Evolutionary conservation across 2,329 filamentous ascomycete species (phyloP).

Genomic region (Calycina herbarum): DNA sequence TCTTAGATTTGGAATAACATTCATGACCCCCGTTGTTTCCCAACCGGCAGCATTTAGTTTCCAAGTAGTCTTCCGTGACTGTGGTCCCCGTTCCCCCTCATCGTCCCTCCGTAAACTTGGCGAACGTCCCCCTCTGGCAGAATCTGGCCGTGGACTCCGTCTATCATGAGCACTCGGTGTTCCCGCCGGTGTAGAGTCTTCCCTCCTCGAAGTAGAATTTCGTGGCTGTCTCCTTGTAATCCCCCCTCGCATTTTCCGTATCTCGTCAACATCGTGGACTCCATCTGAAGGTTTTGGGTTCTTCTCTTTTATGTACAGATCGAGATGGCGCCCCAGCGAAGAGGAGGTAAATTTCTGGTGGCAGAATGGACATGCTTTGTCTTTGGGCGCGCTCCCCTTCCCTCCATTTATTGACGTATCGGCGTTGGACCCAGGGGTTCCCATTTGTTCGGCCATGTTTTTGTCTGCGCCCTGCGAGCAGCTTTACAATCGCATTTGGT

Average conservation of each 20-base stretch:
- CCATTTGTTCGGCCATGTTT: constrained; percentile 38
- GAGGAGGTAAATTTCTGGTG: constrained; percentile 89
- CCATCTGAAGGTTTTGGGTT: constrained; percentile 88
- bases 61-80: constrained; percentile 31
- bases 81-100: constrained; percentile 42
- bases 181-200: constrained; percentile 58
- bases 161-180: constrained; percentile 47
- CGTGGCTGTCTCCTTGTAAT: constrained; percentile 86
- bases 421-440: constrained; percentile 37
- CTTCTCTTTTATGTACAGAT: constrained; percentile 90
- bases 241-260: constrained; percentile 75
- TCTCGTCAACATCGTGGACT: constrained; percentile 86
- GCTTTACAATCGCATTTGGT: constrained; percentile 31
- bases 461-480: constrained; percentile 16
- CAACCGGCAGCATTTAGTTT: constrained; percentile 56
- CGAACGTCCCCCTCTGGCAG: constrained; percentile 37
- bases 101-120: constrained; percentile 40
- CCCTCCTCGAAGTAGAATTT: constrained; percentile 53
- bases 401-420: constrained; percentile 36
- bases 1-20: constrained; percentile 61
- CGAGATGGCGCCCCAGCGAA: constrained; percentile 87
- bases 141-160: constrained; percentile 37
- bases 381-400: constrained; percentile 55
- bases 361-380: constrained; percentile 87
- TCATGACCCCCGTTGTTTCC: constrained; percentile 78